These are phyloP conservation scores for Wickerhamiella spandovensis DNA, from an alignment of 805 yeast genomes.

Conservation along the genomic window DNA sequence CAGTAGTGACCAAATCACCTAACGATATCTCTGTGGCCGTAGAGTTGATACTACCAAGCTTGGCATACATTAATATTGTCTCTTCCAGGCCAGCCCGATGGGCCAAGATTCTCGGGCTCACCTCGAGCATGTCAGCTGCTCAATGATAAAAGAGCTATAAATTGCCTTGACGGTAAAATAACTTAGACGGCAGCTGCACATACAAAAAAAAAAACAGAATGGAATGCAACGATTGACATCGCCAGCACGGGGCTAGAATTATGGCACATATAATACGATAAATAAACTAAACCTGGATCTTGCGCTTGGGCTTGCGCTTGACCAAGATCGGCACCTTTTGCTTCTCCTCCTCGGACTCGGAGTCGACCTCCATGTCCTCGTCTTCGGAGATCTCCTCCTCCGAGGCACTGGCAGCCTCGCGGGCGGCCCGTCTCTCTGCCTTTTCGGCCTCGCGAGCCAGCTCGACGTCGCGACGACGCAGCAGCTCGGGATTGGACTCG, in stretches of 20 bases:
- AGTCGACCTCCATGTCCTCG: constrained; percentile 31
- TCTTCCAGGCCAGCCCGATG: not conserved
- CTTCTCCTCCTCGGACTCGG: constrained; percentile 31
- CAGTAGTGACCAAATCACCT: not conserved
- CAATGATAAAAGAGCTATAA: too few species aligned
- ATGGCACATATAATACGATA: not conserved
- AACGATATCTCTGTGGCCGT: not conserved
- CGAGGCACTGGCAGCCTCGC: constrained; percentile 27
- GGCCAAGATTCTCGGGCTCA: not conserved
- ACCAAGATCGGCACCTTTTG: constrained; percentile 39
- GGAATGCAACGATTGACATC: not conserved
- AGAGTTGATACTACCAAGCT: not conserved
- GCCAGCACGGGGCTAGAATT: not conserved
- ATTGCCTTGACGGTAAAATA: too few species aligned
- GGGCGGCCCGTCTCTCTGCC: constrained; percentile 36
- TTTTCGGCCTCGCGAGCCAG: constrained; percentile 55
- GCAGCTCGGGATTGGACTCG: constrained; percentile 74
- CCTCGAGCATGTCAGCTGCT: not conserved
- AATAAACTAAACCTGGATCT: constrained; percentile 18
- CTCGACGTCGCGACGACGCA: constrained; percentile 90
- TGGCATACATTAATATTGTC: not conserved
- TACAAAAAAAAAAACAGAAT: too few species aligned
- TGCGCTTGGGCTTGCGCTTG: constrained; percentile 49
- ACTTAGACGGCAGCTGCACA: too few species aligned
- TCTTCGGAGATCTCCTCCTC: constrained; percentile 33